phyloP scores from a whole-genome alignment of 805 yeast genomes.

The Barnettozyma populi region DNA sequence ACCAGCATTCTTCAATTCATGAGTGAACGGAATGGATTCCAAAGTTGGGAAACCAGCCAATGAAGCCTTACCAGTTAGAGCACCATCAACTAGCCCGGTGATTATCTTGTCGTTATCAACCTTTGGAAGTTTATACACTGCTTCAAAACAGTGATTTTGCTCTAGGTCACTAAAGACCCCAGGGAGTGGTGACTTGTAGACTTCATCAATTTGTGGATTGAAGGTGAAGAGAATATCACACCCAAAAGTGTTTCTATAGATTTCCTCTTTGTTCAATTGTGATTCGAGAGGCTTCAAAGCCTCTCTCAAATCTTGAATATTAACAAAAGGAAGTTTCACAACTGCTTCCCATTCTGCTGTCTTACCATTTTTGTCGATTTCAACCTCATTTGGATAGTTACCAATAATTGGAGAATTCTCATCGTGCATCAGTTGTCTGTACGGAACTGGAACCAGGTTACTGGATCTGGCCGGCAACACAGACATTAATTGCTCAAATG shows the following conservation, averaged over 20 bases:
- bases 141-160: constrained; percentile 73
- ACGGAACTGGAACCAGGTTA: constrained; percentile 67
- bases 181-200: constrained; percentile 72
- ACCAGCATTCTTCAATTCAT: constrained; percentile 51
- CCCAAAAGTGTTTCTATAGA: constrained; percentile 70
- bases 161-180: constrained; percentile 73
- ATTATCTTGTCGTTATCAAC: constrained; percentile 33
- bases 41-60: constrained; percentile 91
- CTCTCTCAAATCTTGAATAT: constrained; percentile 63
- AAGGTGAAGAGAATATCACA: constrained; percentile 57
- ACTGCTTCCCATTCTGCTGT: constrained; percentile 98
- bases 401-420: constrained; percentile 84
- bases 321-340: constrained; percentile 87
- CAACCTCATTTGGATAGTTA: constrained; percentile 86
- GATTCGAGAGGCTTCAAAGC: constrained; percentile 67
- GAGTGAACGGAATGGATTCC: constrained; percentile 57
- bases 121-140: constrained; percentile 45
- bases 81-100: constrained; percentile 61
- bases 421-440: constrained; percentile 81
- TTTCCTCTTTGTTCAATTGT: constrained; percentile 64
- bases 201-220: constrained; percentile 67
- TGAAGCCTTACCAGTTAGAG: constrained; percentile 60
- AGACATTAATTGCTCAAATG: constrained; percentile 96
- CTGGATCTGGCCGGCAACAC: constrained; percentile 92
- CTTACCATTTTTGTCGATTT: constrained; percentile 88